phyloP scores from a whole-genome alignment of 2,329 filamentous ascomycete species.

The Dothideomycetes sp. region DNA sequence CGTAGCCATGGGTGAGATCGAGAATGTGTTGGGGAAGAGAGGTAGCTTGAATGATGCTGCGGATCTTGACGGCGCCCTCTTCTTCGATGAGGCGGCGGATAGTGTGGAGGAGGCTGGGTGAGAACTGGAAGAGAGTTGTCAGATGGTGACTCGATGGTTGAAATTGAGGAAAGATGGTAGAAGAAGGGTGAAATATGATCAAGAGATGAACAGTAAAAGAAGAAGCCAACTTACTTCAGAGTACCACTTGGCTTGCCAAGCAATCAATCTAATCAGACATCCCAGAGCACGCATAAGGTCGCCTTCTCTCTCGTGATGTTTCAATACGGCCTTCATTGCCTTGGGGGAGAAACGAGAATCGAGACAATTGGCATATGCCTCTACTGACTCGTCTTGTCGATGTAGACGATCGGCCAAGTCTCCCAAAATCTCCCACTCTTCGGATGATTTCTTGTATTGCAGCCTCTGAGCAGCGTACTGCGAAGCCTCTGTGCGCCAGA shows the following conservation, averaged over 20 bases:
- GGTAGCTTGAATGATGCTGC: constrained; percentile 93
- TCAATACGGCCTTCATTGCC: constrained; percentile 75
- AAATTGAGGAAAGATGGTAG: too few species aligned
- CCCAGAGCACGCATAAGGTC: constrained; percentile 73
- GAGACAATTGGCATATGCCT: constrained; percentile 85
- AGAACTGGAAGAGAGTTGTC: constrained; percentile 50
- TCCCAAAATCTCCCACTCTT: constrained; percentile 97
- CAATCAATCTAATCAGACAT: constrained; percentile 80
- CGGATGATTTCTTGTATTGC: constrained; percentile 91
- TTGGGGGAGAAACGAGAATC: constrained; percentile 86
- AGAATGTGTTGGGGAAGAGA: constrained; percentile 86
- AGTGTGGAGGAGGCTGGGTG: constrained; percentile 74
- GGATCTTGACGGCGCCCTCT: constrained; percentile 91
- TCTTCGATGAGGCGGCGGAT: constrained; percentile 93
- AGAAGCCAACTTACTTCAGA: constrained; percentile 55
- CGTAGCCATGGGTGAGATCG: constrained; percentile 93
- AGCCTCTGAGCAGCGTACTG: constrained; percentile 89
- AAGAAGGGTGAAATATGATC: not conserved
- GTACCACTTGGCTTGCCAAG: constrained; percentile 99
- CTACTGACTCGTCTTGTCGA: constrained; percentile 79
- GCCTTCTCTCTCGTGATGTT: constrained; percentile 64
- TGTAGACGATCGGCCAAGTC: constrained; percentile 87
- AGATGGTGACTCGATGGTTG: too few species aligned
- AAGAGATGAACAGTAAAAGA: constrained; percentile 2
- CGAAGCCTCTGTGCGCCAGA: constrained; percentile 96